Evolutionary conservation across 352 stramenopile genomes (phyloP).

Genomic region (Globisporangium acanthophoron): DNA sequence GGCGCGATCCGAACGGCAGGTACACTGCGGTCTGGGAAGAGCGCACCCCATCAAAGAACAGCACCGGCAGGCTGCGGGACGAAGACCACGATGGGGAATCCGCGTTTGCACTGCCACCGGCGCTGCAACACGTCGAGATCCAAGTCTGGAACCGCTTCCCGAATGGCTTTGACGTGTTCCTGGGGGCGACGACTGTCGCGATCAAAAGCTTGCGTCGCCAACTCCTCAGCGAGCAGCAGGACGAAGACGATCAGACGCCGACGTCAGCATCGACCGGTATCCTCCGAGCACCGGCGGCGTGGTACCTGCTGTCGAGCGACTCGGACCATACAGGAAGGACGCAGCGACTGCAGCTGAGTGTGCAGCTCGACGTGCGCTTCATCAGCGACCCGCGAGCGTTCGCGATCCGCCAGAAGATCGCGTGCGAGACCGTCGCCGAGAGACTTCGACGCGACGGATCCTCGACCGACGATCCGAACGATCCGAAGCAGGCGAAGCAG

Average conservation of each 20-base stretch:
- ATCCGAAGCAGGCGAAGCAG: neutral
- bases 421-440: neutral
- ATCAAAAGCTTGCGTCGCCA: constrained; percentile 23
- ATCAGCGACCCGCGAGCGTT: constrained; percentile 19
- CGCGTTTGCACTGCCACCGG: constrained; percentile 21
- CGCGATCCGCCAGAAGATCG: constrained; percentile 19
- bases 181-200: constrained; percentile 32
- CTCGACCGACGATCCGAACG: neutral
- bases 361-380: constrained; percentile 36
- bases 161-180: constrained; percentile 48
- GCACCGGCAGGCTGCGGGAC: neutral
- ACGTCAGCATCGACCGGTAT: neutral
- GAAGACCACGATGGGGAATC: neutral
- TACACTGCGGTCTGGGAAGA: constrained; percentile 37
- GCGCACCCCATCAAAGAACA: neutral
- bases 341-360: constrained; percentile 19
- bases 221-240: constrained; percentile 3
- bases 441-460: neutral
- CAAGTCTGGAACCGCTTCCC: constrained; percentile 65
- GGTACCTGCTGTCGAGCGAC: constrained; percentile 26
- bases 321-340: constrained; percentile 13
- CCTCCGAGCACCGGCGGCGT: constrained; percentile 22
- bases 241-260: neutral
- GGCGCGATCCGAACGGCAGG: constrained; percentile 25
- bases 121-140: constrained; percentile 39